phyloP scores from a whole-genome alignment of 192 early-diverging fungal species.

The Linderina pennispora region DNA sequence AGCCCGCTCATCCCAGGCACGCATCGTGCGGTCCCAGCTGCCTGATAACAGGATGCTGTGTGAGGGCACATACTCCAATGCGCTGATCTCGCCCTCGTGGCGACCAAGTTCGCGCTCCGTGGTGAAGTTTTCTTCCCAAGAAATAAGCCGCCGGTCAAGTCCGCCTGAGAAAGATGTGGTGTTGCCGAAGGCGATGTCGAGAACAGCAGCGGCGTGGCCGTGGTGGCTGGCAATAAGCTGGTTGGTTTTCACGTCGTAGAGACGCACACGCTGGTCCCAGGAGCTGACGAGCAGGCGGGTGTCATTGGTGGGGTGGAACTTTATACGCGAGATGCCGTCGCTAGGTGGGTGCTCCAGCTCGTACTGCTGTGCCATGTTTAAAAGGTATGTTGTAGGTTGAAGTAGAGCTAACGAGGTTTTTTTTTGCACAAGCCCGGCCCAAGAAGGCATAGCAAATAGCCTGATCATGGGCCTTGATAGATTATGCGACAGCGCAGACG shows the following conservation, averaged over 20 bases:
- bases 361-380: no score
- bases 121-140: slow-evolving; percentile 60
- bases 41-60: slow-evolving; percentile 70
- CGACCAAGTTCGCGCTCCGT: slow-evolving; percentile 58
- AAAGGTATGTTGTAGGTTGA: no score
- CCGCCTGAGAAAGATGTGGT: slow-evolving; percentile 66
- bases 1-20: slow-evolving; percentile 62
- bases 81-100: slow-evolving; percentile 74
- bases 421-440: no score
- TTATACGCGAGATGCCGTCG: slow-evolving; percentile 77
- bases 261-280: slow-evolving; percentile 86
- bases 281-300: slow-evolving; percentile 69
- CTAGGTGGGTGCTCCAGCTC: slow-evolving; percentile 75
- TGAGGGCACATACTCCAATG: slow-evolving; percentile 54
- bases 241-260: slow-evolving; percentile 76
- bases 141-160: slow-evolving; percentile 60
- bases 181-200: slow-evolving; percentile 69
- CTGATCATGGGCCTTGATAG: no score
- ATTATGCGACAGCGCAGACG: no score
- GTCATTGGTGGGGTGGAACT: slow-evolving; percentile 64
- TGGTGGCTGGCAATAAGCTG: slow-evolving; percentile 48
- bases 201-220: slow-evolving; percentile 63
- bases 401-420: no score
- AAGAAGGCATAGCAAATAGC: no score
- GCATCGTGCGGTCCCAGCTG: slow-evolving; percentile 80